Percentiles rank a stretch among this genome's conserved stretches.
Conservation (phyloP, 2,329 filamentous ascomycete genomes). For the Fusarium globosum region DNA sequence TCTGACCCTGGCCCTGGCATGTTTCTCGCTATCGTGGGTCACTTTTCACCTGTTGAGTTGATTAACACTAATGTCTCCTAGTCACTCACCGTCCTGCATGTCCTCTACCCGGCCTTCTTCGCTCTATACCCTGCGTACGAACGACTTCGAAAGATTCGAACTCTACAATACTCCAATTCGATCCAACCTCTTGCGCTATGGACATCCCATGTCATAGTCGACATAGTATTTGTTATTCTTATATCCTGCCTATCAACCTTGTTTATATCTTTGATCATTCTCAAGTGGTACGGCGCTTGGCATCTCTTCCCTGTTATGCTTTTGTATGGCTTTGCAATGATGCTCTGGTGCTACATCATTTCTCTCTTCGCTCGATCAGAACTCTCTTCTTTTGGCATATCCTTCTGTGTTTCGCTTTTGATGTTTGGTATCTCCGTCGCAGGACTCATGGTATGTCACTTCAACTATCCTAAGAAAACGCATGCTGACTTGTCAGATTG, state of each 20-base stretch:
- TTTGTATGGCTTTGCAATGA: not conserved
- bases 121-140: constrained; percentile 14
- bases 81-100: constrained; percentile 8
- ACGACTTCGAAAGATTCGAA: constrained; percentile 9
- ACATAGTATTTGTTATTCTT: not conserved
- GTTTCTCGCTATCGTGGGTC: constrained; percentile 1
- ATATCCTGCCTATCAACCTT: not conserved
- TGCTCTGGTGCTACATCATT: not conserved
- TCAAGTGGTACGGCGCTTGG: not conserved
- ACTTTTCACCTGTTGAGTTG: accelerated
- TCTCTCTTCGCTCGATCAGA: not conserved
- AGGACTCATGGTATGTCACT: not conserved
- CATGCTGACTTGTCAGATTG: not conserved
- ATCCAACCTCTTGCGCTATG: constrained; percentile 4
- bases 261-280: not conserved
- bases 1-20: not conserved
- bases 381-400: not conserved
- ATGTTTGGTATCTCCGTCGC: not conserved
- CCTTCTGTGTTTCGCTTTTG: not conserved
- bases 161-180: constrained; percentile 17
- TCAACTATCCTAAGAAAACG: accelerated
- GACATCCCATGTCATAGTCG: not conserved
- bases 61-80: not conserved
- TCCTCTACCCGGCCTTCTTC: constrained; percentile 9
- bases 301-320: not conserved